Evolutionary conservation across 1,284 basidiomycete genomes (phyloP), one percentile per base, ranked within the genome.

Genomic region (Stereum hirsutum): DNA sequence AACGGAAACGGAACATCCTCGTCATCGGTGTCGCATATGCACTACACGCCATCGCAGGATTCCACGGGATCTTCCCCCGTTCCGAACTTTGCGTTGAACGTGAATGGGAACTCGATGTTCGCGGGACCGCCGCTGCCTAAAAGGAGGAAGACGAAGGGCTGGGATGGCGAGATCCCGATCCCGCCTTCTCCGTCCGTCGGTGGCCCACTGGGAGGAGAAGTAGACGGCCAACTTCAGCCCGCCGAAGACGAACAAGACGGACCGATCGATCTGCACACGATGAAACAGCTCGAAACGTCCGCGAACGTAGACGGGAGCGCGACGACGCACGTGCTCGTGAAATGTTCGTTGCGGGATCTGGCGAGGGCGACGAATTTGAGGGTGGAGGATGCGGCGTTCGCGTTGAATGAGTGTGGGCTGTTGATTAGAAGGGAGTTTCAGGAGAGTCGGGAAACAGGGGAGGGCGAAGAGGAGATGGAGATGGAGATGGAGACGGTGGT

Each of bases 401-500:
- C 92, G 1, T 64, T 98, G 43, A 81, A 86, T 43, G 91, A 96
- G 58, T 83, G 87, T 42, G 91, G 92, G 14, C 65, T 98, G 44
- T 68, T 96, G 15, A 63, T 49, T 6, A 54, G 54, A 26, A 49
- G 56, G 21, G 45, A 51, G 46, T 49, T 42, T 19, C 42, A 38
- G 20, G 48, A 46, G 21, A 38, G 39, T n/a, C 30, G 35, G 3
- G 21, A 46, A 42, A 36, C 47, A 41, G 45, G 54, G 30, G 60
- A 60, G 45, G 52, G 46, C 45, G 53, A 60, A 47, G 61, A 55
- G 50, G 49, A 50, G 27, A 51, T 61, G 28, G 68, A 69, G 46
- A 61, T 63, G 27, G 49, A 50, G 27, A 51, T 61, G 28, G 68
- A 69, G 46, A 61, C 63, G 27, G 61, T 88, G 23, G 70, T 84